Percentiles rank a stretch among this genome's conserved stretches.
phyloP scores from a whole-genome alignment of 495 filamentous ascomycete species.

The Clavariopsis aquatica region DNA sequence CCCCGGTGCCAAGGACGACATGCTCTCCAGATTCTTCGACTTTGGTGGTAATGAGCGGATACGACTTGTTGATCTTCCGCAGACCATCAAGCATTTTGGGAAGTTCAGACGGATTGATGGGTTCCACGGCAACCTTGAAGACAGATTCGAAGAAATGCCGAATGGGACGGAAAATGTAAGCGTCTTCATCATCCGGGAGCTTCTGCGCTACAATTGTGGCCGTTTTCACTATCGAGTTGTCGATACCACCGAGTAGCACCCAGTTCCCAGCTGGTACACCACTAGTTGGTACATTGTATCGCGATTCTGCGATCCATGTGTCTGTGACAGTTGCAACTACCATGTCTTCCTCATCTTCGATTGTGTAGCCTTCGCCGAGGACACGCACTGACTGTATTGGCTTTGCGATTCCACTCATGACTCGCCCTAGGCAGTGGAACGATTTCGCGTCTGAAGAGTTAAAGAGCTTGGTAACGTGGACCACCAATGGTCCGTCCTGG shows the following conservation, averaged over 20 bases:
- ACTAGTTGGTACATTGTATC: conserved; percentile 87
- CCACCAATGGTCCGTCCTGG: conserved; percentile 83
- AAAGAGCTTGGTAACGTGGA: conserved; percentile 92
- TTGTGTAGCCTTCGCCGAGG: conserved; percentile 90
- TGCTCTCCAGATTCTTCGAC: conserved; percentile 99
- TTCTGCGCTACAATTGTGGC: conserved; percentile 88
- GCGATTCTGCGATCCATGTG: conserved; percentile 89
- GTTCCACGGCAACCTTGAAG: conserved; percentile 96
- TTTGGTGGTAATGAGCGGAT: conserved; percentile 92
- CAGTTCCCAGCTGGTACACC: conserved; percentile 96
- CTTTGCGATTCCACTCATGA: conserved; percentile 88
- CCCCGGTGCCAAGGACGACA: conserved; percentile 89
- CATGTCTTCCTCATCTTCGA: conserved; percentile 99
- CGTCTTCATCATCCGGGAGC: conserved; percentile 82
- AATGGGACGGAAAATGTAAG: conserved; percentile 90
- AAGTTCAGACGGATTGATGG: conserved; percentile 97
- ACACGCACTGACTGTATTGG: conserved; percentile 84
- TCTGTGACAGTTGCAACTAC: conserved; percentile 81
- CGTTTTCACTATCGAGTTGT: conserved; percentile 98
- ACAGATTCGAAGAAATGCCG: conserved; percentile 96
- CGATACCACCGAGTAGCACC: conserved; percentile 85
- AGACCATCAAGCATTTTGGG: conserved; percentile 98
- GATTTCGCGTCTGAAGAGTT: conserved; percentile 80
- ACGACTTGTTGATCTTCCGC: conserved; percentile 95
- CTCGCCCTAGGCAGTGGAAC: conserved; percentile 86